Conservation (phyloP, 2,329 filamentous ascomycete genomes). For the Curvularia sp. region DNA sequence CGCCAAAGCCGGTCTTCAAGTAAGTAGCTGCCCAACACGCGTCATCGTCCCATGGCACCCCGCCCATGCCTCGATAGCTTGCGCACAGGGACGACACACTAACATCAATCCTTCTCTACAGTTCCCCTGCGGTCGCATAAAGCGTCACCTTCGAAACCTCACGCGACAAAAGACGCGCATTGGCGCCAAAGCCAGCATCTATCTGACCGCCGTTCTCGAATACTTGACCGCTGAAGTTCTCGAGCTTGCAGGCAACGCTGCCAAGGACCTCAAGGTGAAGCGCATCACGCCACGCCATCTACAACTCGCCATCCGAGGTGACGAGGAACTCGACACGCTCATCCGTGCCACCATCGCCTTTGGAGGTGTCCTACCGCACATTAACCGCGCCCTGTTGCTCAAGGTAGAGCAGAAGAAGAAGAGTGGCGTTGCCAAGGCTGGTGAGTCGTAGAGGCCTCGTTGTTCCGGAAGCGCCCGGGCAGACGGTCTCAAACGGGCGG, state of each 20-base stretch:
- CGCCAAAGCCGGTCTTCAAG: conserved; percentile 92
- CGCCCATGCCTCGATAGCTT: conserved; percentile 25
- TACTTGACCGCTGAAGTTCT: conserved; percentile 98
- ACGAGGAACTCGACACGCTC: conserved; percentile 96
- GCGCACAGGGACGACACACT: conserved; percentile 32
- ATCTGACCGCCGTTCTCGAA: conserved; percentile 96
- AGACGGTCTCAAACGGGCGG: conserved; percentile 5
- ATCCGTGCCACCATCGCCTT: conserved; percentile 98
- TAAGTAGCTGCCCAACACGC: conserved; percentile 61
- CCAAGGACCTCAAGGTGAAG: conserved; percentile 99
- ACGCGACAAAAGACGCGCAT: conserved; percentile 99
- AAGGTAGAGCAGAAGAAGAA: conserved; percentile 99
- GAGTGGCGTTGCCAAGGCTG: conserved; percentile 74
- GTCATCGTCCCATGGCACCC: conserved; percentile 32
- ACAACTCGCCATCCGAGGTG: conserved; percentile 96
- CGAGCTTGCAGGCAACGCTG: conserved; percentile 96
- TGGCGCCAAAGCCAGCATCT: conserved; percentile 96
- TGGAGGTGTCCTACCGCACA: conserved; percentile 96
- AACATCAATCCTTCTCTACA: conserved; percentile 53
- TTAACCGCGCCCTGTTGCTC: conserved; percentile 94
- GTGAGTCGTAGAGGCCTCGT: conserved; percentile 33
- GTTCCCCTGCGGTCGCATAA: conserved; percentile 99
- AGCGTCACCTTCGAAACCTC: conserved; percentile 99
- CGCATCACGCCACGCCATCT: conserved; percentile 98
- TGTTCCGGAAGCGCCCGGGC: conserved; percentile 9